Evolutionary conservation across 2,329 filamentous ascomycete species (phyloP).

Genomic region (Xylaria sp.): DNA sequence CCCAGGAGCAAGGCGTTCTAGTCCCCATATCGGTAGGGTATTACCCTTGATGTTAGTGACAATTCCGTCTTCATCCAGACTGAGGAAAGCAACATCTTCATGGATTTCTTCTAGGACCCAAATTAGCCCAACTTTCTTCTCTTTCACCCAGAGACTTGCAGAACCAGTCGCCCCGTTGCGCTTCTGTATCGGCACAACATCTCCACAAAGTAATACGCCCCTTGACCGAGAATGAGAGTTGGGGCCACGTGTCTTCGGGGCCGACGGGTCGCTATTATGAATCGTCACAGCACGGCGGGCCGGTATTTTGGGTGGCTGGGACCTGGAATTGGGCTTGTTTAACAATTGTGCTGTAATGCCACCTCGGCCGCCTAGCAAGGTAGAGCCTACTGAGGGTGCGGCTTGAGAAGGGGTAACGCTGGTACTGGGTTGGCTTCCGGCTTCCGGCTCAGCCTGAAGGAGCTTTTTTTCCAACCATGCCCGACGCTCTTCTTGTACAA

Average conservation of each 20-base stretch:
- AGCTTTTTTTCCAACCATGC: conserved; percentile 92
- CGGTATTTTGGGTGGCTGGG: conserved; percentile 64
- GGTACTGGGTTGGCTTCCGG: conserved; percentile 54
- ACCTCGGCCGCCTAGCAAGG: conserved; percentile 73
- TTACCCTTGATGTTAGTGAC: conserved; percentile 78
- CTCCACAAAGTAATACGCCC: conserved; percentile 91
- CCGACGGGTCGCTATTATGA: conserved; percentile 65
- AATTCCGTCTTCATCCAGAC: conserved; percentile 80
- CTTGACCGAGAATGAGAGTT: conserved; percentile 82
- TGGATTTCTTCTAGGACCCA: conserved; percentile 99
- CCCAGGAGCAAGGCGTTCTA: conserved; percentile 72
- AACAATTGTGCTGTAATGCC: conserved; percentile 90
- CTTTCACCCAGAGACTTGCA: conserved; percentile 98
- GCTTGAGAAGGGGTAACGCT: conserved; percentile 54
- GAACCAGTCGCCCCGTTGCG: conserved; percentile 91
- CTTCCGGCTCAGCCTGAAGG: conserved; percentile 68
- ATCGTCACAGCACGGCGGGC: conserved; percentile 73
- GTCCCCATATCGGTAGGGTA: conserved; percentile 88
- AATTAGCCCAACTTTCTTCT: conserved; percentile 91
- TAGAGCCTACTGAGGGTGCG: conserved; percentile 56
- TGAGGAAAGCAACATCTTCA: conserved; percentile 85
- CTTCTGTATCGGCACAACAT: conserved; percentile 98
- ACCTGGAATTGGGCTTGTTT: conserved; percentile 78
- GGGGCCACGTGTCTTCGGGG: conserved; percentile 64
- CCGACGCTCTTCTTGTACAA: conserved; percentile 89